These are phyloP conservation scores for Pseudogymnoascus sp. DNA, from an alignment of 2,329 filamentous ascomycete genomes.

Conservation along the genomic window DNA sequence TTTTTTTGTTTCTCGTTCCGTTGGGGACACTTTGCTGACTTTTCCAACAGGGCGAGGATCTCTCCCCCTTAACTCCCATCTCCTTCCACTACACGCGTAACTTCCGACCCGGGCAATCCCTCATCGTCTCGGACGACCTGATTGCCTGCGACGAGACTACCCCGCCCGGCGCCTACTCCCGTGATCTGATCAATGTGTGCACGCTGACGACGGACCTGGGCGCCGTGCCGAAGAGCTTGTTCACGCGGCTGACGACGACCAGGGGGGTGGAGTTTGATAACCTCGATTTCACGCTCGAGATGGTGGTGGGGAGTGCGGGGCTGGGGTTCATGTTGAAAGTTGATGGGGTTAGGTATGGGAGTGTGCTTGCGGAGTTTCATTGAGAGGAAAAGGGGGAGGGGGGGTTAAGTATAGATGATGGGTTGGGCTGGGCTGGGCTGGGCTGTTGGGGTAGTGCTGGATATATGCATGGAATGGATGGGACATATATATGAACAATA, in stretches of 20 bases:
- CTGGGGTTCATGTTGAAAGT: conserved; percentile 72
- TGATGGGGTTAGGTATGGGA: conserved; percentile 67
- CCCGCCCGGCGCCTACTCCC: conserved; percentile 51
- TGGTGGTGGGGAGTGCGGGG: conserved; percentile 72
- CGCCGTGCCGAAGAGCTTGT: conserved; percentile 64
- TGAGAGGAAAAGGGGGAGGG: conserved; percentile 33
- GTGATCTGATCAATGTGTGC: conserved; percentile 63
- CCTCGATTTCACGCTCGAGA: conserved; percentile 72
- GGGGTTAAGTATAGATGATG: not conserved
- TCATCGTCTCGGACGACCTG: conserved; percentile 71
- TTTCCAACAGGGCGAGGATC: conserved; percentile 53
- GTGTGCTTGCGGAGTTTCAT: conserved; percentile 72
- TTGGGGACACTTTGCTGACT: conserved; percentile 10
- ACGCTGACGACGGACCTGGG: conserved; percentile 73
- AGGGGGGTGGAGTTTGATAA: conserved; percentile 75
- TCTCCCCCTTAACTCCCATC: conserved; percentile 65
- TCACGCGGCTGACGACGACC: conserved; percentile 69
- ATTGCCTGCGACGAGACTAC: conserved; percentile 66
- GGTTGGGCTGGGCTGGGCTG: too few relatives aligned
- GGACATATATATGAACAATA: conserved; percentile 2
- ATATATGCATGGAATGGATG: not conserved
- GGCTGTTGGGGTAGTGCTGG: not conserved
- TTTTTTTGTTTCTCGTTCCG: not conserved
- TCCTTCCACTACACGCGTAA: conserved; percentile 82
- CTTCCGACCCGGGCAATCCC: conserved; percentile 67